Conservation (phyloP, 768 basidiomycete species). For the Kwoniella newhampshirensis region DNA sequence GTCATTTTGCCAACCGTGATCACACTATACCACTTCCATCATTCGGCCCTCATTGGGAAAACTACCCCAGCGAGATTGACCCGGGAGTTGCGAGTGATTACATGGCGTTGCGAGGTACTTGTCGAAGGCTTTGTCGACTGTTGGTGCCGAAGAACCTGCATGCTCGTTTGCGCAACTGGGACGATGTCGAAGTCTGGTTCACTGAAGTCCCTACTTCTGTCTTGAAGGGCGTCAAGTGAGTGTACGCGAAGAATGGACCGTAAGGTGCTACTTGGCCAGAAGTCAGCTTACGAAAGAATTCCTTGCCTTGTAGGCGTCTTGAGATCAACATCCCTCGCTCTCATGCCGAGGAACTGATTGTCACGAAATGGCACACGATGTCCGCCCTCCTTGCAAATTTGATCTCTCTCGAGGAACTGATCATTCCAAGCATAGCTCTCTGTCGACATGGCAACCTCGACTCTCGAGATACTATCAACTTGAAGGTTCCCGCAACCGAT, state of each 20-base stretch:
- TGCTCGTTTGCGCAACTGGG: neutral
- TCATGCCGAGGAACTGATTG: neutral
- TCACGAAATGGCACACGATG: neutral
- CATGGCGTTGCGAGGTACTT: constrained; percentile 1
- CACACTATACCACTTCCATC: constrained; percentile 5
- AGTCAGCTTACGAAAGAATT: no score
- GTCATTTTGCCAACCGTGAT: constrained; percentile 3
- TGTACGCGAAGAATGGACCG: neutral
- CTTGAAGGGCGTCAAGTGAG: neutral
- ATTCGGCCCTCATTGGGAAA: constrained; percentile 10
- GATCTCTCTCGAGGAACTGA: neutral
- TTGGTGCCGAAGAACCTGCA: no score
- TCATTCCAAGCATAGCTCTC: neutral
- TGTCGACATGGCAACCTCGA: neutral
- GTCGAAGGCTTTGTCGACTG: neutral
- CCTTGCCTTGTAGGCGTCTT: neutral
- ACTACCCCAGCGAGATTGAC: constrained; percentile 6
- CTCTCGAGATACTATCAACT: neutral
- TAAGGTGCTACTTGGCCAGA: neutral
- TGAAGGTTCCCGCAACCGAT: neutral
- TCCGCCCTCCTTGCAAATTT: neutral
- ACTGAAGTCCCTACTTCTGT: neutral
- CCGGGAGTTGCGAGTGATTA: constrained; percentile 1
- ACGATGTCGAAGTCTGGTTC: neutral
- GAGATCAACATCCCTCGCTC: neutral